Base-by-base conservation (phyloP, 2,329 filamentous ascomycete genomes). In the Coniella lustricola region DNA sequence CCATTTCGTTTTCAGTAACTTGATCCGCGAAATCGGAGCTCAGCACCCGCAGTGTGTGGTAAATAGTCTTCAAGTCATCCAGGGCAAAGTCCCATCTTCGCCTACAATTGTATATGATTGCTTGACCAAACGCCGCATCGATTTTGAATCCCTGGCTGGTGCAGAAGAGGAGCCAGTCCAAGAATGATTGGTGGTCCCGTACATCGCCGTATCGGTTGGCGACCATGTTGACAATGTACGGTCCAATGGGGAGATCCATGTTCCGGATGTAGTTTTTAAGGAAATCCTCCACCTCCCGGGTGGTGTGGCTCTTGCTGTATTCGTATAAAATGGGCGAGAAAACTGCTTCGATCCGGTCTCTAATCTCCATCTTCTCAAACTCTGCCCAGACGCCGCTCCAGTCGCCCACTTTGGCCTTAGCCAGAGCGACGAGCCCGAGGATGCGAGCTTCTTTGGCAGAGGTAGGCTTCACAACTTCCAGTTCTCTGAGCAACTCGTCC, bases 141-240 rank as follows among this genome's bases (percentile, higher is more conserved):
- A 68, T 53, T 2, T 59, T 56, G 38, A 70, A 68, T 3, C 66
- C 68, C 7, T 60, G 54, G 9, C 48, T 44, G 31, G 56, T 58
- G 57, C 69, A 73, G 50, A 66, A 66, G 29, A 57, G 52, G 16
- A 74, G 57, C 72, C 72, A 75, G 7, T 54, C 57, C 3, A 68
- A 51, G 46, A 74, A 64, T 1, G 67, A 62, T 10, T 57, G 36
- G 29, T 63, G 55, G 38, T 74, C 69, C 20, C 63, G 67, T 22
- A 62, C 57, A 18, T 62, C 60, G 12, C 63, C 70, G 53, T 71
- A 73, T 46, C 66, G 65, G 38, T 70, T 68, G 14, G 70, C 69
- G 52, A 74, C 62, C 20, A 73, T 53, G 3, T 66, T 68, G 34
- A 73, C 67, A 50, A 68, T 57, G 46, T 64, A 61, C 9, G 54